Percentiles rank a stretch among this genome's conserved stretches.
These are phyloP conservation scores for Exophiala lecanii-corni DNA, from an alignment of 2,329 filamentous ascomycete species.

Conservation along the genomic window DNA sequence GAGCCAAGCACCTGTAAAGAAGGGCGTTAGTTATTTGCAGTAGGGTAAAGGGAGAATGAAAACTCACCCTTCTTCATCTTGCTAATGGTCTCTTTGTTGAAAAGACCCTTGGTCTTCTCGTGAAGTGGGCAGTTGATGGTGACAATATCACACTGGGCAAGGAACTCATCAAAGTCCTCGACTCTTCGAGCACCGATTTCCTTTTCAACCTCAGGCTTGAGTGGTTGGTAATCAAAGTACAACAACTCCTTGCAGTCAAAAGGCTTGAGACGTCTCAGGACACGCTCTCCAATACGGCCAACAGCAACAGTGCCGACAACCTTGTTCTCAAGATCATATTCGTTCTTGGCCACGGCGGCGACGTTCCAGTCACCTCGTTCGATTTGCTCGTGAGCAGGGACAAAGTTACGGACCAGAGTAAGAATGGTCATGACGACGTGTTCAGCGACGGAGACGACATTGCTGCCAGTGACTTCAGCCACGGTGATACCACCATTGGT, in stretches of 20 bases:
- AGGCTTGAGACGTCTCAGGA: conserved; percentile 88
- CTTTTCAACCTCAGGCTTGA: conserved; percentile 77
- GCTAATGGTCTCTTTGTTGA: conserved; percentile 96
- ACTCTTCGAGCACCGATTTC: conserved; percentile 95
- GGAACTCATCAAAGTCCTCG: conserved; percentile 84
- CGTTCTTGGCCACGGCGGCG: conserved; percentile 92
- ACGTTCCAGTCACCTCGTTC: conserved; percentile 89
- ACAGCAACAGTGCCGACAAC: conserved; percentile 96
- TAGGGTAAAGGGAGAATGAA: neutral
- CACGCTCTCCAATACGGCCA: conserved; percentile 96
- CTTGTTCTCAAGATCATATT: conserved; percentile 96
- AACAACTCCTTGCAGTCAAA: conserved; percentile 99
- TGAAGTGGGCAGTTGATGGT: conserved; percentile 99
- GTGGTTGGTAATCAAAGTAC: conserved; percentile 99
- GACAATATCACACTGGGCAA: conserved; percentile 90
- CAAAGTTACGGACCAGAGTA: conserved; percentile 92
- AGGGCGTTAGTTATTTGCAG: conserved; percentile 11
- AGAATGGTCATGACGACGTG: conserved; percentile 99
- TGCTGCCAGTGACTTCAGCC: conserved; percentile 95
- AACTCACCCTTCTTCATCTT: conserved; percentile 94
- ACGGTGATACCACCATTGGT: conserved; percentile 98
- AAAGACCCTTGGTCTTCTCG: conserved; percentile 92
- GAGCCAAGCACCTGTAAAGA: conserved; percentile 72
- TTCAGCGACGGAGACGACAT: conserved; percentile 97
- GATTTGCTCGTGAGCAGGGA: conserved; percentile 93